These are phyloP conservation scores for Taxillus chinensis DNA, from an alignment of 164 flowering plant species.

Conservation along the genomic window DNA sequence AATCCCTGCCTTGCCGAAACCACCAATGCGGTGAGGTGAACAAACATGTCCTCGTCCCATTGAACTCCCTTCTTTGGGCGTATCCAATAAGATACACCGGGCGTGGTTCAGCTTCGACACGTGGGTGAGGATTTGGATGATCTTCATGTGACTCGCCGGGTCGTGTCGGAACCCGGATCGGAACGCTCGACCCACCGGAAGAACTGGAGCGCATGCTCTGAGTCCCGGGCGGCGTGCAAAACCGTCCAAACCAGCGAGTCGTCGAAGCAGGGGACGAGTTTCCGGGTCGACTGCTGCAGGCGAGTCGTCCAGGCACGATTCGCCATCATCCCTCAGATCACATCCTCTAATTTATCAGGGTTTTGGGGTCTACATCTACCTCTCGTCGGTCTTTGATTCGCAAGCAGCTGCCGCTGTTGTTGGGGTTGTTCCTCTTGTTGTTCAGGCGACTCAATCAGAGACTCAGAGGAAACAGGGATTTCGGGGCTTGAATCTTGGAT, in stretches of 20 bases:
- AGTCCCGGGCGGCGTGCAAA: constrained; percentile 39
- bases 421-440: no score
- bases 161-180: constrained; percentile 59
- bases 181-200: constrained; percentile 88
- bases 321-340: constrained; percentile 75
- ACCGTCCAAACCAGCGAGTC: constrained; percentile 62
- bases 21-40: constrained; percentile 52
- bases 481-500: constrained; percentile 2
- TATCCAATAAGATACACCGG: constrained; percentile 73
- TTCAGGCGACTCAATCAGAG: constrained; percentile 1
- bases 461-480: not conserved
- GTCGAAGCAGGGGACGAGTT: constrained; percentile 60
- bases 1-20: constrained; percentile 82
- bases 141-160: constrained; percentile 46
- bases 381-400: constrained; percentile 13
- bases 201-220: constrained; percentile 82
- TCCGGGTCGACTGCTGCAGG: constrained; percentile 68
- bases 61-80: constrained; percentile 74
- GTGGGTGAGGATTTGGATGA: constrained; percentile 60
- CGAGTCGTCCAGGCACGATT: constrained; percentile 83
- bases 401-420: not conserved
- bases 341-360: constrained; percentile 54
- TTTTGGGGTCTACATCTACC: constrained; percentile 27
- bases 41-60: constrained; percentile 85
- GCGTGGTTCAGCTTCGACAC: constrained; percentile 77